These are phyloP conservation scores for Gliomastix tumulicola DNA, from an alignment of 2,329 filamentous ascomycete species.

Conservation along the genomic window DNA sequence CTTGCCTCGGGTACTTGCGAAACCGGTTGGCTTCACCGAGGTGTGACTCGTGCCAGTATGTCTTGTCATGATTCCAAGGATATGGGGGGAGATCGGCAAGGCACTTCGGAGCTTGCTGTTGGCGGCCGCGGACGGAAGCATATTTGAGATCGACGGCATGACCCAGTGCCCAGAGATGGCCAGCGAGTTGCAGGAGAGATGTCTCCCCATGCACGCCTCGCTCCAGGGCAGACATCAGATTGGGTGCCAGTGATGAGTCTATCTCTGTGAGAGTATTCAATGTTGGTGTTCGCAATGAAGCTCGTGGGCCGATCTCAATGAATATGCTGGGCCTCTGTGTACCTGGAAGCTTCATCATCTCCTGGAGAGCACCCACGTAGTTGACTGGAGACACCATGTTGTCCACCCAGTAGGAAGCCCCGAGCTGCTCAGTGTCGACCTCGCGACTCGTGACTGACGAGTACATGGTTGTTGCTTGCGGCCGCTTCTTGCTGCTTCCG, in stretches of 20 bases:
- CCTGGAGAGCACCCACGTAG: constrained; percentile 29
- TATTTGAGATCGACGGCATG: constrained; percentile 19
- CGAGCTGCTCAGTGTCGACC: constrained; percentile 16
- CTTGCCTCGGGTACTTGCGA: constrained; percentile 35
- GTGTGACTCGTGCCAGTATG: constrained; percentile 47
- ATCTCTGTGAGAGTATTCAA: constrained; percentile 22
- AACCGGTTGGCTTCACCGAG: constrained; percentile 34
- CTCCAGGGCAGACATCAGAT: constrained; percentile 3
- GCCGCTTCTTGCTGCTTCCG: constrained; percentile 1
- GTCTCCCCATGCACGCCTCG: constrained; percentile 9
- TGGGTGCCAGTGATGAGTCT: no score
- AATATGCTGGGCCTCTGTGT: constrained; percentile 23
- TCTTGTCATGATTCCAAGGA: constrained; percentile 45
- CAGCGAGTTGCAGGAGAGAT: constrained; percentile 21
- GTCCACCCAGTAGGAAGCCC: constrained; percentile 33
- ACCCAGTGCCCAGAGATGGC: constrained; percentile 29
- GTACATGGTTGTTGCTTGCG: constrained; percentile 23
- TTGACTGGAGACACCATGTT: constrained; percentile 38
- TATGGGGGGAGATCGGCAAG: constrained; percentile 42
- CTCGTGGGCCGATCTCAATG: constrained; percentile 32
- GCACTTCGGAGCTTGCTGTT: constrained; percentile 15
- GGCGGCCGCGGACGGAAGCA: constrained; percentile 12
- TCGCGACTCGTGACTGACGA: constrained; percentile 28
- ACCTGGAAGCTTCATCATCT: constrained; percentile 19
- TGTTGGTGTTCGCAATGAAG: constrained; percentile 26